Evolutionary conservation across 306 rosid genomes (phyloP).

Genomic region (Castanea sativa): DNA sequence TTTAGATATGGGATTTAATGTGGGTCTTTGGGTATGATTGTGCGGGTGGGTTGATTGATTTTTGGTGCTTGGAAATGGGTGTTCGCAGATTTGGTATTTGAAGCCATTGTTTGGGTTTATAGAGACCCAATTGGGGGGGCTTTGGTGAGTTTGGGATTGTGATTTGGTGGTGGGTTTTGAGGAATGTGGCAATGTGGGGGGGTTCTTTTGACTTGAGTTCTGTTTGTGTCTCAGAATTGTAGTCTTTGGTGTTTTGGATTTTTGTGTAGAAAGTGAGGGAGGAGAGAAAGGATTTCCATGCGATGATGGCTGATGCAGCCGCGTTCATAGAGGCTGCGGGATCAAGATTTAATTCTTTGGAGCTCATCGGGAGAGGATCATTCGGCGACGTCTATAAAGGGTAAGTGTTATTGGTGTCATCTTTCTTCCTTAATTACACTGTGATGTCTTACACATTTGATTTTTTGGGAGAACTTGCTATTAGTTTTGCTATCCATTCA

Average conservation of each 20-base stretch:
- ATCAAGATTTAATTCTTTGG: conserved; percentile 76
- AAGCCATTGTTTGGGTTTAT: conserved; percentile 23
- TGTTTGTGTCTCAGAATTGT: conserved; percentile 8
- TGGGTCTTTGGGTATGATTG: conserved; percentile 1
- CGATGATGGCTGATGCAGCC: conserved; percentile 74
- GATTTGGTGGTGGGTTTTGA: conserved; percentile 23
- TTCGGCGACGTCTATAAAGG: conserved; percentile 95
- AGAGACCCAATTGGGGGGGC: conserved; percentile 11
- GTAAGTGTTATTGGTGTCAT: conserved; percentile 41
- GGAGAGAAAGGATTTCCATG: conserved; percentile 31
- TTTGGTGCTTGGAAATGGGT: conserved; percentile 20
- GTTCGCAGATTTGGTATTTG: conserved; percentile 37
- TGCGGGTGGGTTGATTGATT: conserved; percentile 18
- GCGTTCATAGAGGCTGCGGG: conserved; percentile 78
- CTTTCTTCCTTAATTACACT: background rate
- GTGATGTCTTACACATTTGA: background rate
- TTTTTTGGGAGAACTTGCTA: background rate
- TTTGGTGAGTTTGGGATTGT: conserved; percentile 26
- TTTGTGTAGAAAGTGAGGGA: conserved; percentile 25
- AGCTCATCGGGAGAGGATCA: conserved; percentile 95
- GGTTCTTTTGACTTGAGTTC: conserved; percentile 22
- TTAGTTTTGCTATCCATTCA: background rate
- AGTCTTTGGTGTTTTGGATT: conserved; percentile 35
- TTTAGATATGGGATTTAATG: conserved; percentile 25
- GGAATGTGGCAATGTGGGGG: conserved; percentile 33